Conservation (phyloP, 768 basidiomycete genomes). For the Gyrodon lividus region DNA sequence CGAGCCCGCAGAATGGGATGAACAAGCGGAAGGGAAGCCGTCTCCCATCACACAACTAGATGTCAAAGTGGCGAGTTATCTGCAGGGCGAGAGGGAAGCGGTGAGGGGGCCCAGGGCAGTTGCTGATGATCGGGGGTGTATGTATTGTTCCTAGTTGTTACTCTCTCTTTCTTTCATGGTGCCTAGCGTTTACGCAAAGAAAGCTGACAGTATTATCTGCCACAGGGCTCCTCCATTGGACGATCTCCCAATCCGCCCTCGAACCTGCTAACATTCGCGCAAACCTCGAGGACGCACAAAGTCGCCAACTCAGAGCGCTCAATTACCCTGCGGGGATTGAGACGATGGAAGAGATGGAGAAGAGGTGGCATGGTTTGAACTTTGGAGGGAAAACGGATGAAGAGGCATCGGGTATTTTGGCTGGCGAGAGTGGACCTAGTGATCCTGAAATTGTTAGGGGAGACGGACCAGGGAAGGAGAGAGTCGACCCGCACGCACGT, state of each 20-base stretch:
- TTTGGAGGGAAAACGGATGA: slow-evolving; percentile 22
- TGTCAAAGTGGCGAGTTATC: slow-evolving; percentile 45
- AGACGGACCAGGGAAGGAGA: neutral
- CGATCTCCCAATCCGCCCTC: slow-evolving; percentile 41
- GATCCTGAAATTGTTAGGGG: too few relatives aligned
- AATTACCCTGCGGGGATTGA: slow-evolving; percentile 50
- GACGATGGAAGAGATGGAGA: slow-evolving; percentile 26
- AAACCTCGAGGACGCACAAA: slow-evolving; percentile 33
- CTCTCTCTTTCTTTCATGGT: neutral
- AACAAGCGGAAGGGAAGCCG: slow-evolving; percentile 31
- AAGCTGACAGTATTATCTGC: neutral
- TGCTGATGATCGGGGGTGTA: slow-evolving; percentile 18
- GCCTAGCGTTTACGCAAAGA: neutral
- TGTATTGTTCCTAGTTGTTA: slow-evolving; percentile 29
- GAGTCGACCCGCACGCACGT: neutral
- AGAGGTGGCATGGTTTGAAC: slow-evolving; percentile 31
- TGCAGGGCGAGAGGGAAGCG: slow-evolving; percentile 39
- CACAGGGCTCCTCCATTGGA: slow-evolving; percentile 65
- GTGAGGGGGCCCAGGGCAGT: slow-evolving; percentile 39
- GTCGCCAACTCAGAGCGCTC: slow-evolving; percentile 46
- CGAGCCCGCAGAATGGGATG: slow-evolving; percentile 53
- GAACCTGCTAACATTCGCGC: slow-evolving; percentile 36
- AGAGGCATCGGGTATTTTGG: too few relatives aligned
- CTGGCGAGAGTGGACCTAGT: too few relatives aligned
- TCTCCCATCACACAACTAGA: slow-evolving; percentile 58